Evolutionary conservation across 176 grass and related monocot genomes (phyloP).

Genomic region (Oryza rufipogon): DNA sequence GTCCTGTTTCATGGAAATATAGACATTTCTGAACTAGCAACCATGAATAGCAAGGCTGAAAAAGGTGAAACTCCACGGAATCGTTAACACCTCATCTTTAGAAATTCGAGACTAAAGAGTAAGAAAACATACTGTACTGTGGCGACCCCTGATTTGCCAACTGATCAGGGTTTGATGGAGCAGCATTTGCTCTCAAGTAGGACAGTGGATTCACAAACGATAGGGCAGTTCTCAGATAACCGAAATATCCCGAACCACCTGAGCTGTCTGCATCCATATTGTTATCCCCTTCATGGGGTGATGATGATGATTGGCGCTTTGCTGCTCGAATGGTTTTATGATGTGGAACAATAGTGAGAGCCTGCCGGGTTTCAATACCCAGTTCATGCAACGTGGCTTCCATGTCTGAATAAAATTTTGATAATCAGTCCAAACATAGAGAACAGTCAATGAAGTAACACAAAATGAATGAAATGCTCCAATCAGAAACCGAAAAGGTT

Average conservation of each 20-base stretch:
- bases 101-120: not conserved
- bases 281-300: conserved; percentile 29
- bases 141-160: conserved; percentile 33
- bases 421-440: conserved; percentile 16
- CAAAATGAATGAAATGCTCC: conserved; percentile 5
- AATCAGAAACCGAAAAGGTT: not conserved
- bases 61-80: not conserved
- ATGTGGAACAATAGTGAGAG: conserved; percentile 83
- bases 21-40: not conserved
- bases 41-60: conserved; percentile 11
- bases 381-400: conserved; percentile 63
- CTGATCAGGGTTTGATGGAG: conserved; percentile 50
- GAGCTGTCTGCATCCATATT: conserved; percentile 29
- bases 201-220: conserved; percentile 81
- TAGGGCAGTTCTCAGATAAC: conserved; percentile 62
- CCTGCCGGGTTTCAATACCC: conserved; percentile 83
- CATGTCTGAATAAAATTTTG: conserved; percentile 69
- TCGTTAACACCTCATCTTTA: not conserved
- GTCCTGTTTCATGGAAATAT: conserved; percentile 39
- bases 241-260: conserved; percentile 59
- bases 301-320: conserved; percentile 41
- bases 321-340: conserved; percentile 39
- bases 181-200: conserved; percentile 60
- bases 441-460: not conserved
- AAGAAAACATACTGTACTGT: conserved; percentile 53